Evolutionary conservation across 495 filamentous ascomycete genomes (phyloP).

Genomic region (Tuber indicum): DNA sequence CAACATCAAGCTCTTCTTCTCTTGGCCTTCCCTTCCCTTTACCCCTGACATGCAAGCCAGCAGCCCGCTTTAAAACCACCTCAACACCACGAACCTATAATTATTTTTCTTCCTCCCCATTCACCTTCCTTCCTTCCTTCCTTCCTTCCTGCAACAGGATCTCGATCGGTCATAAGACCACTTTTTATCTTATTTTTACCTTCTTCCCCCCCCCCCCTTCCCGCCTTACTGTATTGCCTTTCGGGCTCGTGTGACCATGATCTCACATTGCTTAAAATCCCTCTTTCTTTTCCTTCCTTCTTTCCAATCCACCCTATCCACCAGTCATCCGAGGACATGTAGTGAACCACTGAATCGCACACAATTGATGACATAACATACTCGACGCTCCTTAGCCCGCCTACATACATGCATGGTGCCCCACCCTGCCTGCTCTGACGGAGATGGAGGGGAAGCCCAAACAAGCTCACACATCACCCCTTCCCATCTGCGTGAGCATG

Average conservation of each 20-base stretch:
- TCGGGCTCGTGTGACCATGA: not conserved
- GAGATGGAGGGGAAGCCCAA: not conserved
- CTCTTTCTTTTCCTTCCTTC: not conserved
- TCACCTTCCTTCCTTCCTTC: no score
- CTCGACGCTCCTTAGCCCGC: not conserved
- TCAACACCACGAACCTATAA: not conserved
- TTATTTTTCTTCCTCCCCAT: not conserved
- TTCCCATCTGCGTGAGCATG: not conserved
- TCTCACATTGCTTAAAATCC: not conserved
- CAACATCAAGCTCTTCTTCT: not conserved
- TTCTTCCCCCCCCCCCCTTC: not conserved
- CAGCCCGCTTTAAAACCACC: not conserved
- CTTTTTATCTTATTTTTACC: not conserved
- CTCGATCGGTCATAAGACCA: slow-evolving; percentile 1
- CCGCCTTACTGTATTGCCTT: not conserved
- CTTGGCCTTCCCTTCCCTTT: not conserved
- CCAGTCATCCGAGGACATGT: not conserved
- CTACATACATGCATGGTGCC: not conserved
- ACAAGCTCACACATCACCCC: not conserved
- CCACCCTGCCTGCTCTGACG: not conserved
- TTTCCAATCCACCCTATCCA: not conserved
- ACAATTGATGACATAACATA: not conserved
- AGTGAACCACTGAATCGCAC: not conserved
- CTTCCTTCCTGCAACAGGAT: not conserved
- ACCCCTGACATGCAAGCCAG: not conserved